Base-by-base conservation (phyloP, 2,329 filamentous ascomycete species). In the Phoma sp. region DNA sequence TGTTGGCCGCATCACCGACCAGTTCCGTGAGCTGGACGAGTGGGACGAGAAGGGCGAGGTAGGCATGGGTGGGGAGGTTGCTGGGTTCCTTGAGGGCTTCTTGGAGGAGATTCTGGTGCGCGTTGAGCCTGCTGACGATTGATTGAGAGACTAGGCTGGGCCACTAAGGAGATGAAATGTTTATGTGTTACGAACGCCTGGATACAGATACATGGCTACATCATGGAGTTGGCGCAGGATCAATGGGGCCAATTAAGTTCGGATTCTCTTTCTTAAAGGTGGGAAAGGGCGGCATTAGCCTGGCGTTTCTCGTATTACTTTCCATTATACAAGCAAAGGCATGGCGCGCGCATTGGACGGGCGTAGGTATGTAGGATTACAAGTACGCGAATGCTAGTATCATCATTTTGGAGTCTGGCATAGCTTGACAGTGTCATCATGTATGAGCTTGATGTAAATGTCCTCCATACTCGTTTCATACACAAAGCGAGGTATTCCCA, bases 71-170 rank as follows among this genome's bases (percentile, higher is more conserved):
- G 88, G 91, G 39, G 93, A 93, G 24, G 92, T 96, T 2, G 87
- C 87, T 39, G 91, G 90, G 1, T 96, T 98, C 64, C 77, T 98
- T 7, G 95, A 99, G 74, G 93, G 93, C 0, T 85, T 98, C 59
- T 78, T 99, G 30, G 95, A 99, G 74, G 95, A 99, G 79, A 89
- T 99, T 23, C 79, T 99, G 22, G 92, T 97, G 32, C 80, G 95
- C 51, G 91, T 98, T 11, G 93, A 98, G 78, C 90, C 93, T 4
- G 81, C 92, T 57, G 90, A 95, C 66, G 90, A 91, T 63, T 72
- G 44, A 23, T 9, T 4, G 13, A 11, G 45, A 29, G 27, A 9
- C 18, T 22, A 30, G 11, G 29, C 18, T 30, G 29, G 11, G 29
- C 7, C 22, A 55, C 13, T 23, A 47, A 9, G 29, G 7, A 11